A percentile compares a stretch with the other conserved stretches of the same genome.
These are phyloP conservation scores for Hypoxylon sp. DNA, from an alignment of 2,329 filamentous ascomycete genomes.

Conservation along the genomic window DNA sequence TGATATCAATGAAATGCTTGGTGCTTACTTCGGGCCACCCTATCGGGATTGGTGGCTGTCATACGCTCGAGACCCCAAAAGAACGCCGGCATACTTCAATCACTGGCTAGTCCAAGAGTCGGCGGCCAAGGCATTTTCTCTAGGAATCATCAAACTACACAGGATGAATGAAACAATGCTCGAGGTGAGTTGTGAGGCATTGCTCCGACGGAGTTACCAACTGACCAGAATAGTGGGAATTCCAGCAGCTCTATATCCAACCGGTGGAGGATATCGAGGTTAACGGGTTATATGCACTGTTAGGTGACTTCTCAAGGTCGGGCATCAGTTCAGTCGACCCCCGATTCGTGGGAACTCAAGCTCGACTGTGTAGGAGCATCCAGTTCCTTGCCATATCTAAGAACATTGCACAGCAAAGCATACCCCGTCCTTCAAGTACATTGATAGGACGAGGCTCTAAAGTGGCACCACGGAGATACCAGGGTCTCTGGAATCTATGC, in stretches of 20 bases:
- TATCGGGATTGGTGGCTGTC: slow-evolving; percentile 47
- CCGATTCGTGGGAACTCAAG: slow-evolving; percentile 44
- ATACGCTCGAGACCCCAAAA: slow-evolving; percentile 30
- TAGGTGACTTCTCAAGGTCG: slow-evolving; percentile 46
- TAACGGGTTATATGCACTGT: slow-evolving; percentile 37
- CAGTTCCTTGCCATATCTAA: slow-evolving; percentile 38
- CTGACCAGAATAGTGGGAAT: slow-evolving; percentile 28
- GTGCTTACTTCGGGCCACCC: slow-evolving; percentile 42
- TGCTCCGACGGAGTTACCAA: neutral
- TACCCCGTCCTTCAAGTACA: neutral
- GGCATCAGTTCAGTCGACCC: slow-evolving; percentile 41
- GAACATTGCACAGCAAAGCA: slow-evolving; percentile 12
- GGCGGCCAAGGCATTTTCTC: slow-evolving; percentile 33
- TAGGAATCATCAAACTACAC: slow-evolving; percentile 38
- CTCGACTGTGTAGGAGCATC: slow-evolving; percentile 40
- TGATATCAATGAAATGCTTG: slow-evolving; percentile 35
- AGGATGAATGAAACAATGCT: slow-evolving; percentile 40
- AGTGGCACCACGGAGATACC: neutral
- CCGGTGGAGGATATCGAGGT: slow-evolving; percentile 30
- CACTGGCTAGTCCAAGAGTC: slow-evolving; percentile 46
- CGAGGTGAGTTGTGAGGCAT: slow-evolving; percentile 37
- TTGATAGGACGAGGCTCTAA: neutral
- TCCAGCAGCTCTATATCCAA: slow-evolving; percentile 12
- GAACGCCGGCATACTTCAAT: slow-evolving; percentile 17
- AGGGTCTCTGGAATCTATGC: slow-evolving; percentile 7